Base-by-base conservation (phyloP, 2,329 filamentous ascomycete species). In the Tolypocladium amazonense region DNA sequence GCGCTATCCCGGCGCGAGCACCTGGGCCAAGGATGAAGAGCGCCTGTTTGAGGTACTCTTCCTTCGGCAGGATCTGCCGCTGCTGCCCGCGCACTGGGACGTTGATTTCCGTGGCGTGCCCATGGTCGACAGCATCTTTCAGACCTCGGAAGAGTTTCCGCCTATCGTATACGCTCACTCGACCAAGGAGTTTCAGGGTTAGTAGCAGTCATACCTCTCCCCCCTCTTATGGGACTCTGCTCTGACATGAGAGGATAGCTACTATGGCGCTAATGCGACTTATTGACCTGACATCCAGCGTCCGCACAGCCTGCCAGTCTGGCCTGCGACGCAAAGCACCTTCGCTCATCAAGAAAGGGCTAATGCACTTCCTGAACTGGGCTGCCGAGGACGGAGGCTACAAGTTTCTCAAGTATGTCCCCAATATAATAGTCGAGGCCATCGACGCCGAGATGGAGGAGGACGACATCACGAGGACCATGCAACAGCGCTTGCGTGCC, bases 1-100 rank as follows among this genome's bases (percentile, higher is more conserved):
- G 35, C 65, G 69, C 1, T 78, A 75, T 58, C 74, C 75, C 0
- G 74, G 74, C 30, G 73, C 79, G 47, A 75, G 75, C 54, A 71
- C 75, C 59, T 84, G 82, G 80, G 74, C 82, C 35, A 69, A 74
- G 12, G 77, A 77, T n/a, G 82, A 83, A 63, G 74, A 76, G 37
- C 67, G 65, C 2, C 69, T 78, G 38, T 78, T 77, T 58, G 73
- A 76, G 64, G 71, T 75, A 43, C 63, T 78, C 2, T 78, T 72
- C 61, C 67, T 73, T 63, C 66, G 76, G n/a, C 71, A 76, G 61
- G 71, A 76, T 59, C 67, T 74, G 3, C 72, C 76, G 2, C 69
- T 78, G 37, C 62, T 78, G 14, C 76, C 76, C 1, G 60, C 66
- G 5, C 71, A 75, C 37, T 78, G 76, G 76, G 66, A 69, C 18